Evolutionary conservation across 495 filamentous ascomycete species (phyloP), one percentile per base, ranked within the genome.

Genomic region (Xylaria telfairii): DNA sequence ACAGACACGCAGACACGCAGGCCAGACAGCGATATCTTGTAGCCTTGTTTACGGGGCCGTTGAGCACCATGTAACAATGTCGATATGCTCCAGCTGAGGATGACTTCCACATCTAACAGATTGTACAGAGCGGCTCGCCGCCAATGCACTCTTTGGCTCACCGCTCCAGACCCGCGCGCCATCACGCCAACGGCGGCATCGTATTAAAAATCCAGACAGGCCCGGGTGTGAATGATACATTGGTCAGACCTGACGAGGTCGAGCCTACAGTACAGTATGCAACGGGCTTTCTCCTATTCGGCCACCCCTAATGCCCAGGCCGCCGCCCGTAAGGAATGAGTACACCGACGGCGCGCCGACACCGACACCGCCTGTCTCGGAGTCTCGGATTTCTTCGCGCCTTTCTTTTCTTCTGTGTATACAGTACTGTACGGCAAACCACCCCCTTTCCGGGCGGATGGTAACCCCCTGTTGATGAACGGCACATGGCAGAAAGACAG

Each of bases 31-130:
- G 44, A 28, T 41, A 39, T 34, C 54, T 69, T 70, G 61, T 65
- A 70, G 68, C 68, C 68, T 70, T 70, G 68, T 70, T 70, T 70
- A 70, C 68, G 60, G 68, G 37, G 32, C 61, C 68, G 19, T 39
- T 21, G 3, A 49, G 47, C 19, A 8, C 54, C 67, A 62, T 61
- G 67, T 69, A 61, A 62, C 26, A n/a, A 30, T 24, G n/a, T 42
- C 37, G 57, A 63, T 26, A 32, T 42, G 19, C 49, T 19, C 41
- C 56, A 12, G 53, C 57, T 53, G 26, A 42, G 24, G 42, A 42
- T 2, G 67, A 69, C 67, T 39, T 62, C 30, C 30, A 41, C 67
- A 28, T 51, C 56, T 69, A 69, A 60, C 67, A 69, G 47, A 49
- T 28, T 69, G 56, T 69, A 69, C 67, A 69, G 65, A 46, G 53